Evolutionary conservation across 805 yeast species (phyloP), one percentile per base, ranked within the genome.

Genomic region (Komagataella populi): DNA sequence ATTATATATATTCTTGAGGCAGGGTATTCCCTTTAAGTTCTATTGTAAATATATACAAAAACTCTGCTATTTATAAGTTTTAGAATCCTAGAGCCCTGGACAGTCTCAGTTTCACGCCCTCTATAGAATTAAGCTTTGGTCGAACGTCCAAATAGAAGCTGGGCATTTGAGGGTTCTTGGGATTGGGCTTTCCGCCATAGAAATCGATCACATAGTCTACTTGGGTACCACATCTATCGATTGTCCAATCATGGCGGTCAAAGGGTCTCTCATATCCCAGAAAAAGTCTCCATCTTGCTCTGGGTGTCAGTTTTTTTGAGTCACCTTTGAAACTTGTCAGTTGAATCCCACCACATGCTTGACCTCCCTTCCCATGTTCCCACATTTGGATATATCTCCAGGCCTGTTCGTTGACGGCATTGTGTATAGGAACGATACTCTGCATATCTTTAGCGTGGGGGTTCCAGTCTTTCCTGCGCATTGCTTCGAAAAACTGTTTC

Each of bases 161-260:
- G 6, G 81, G 80, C 58, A 72, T 63, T 0, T 74, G 73, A 49
- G 64, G 64, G 18, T 46, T 50, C 20, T 58, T 52, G 3, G 76
- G 72, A 52, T 70, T 69, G 6, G 80, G 72, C 50, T 74, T 76
- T 5, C 84, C 83, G 10, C 78, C 64, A 66, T 91, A 91, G 63
- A 89, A 91, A 65, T 91, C 99, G 60, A 91, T 91, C 47, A 91
- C 97, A 60, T 91, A 91, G 49, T 88, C 96, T 18, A 91, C 76
- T 49, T 77, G 74, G 20, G 70, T 75, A 3, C 98, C 98, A 65
- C 96, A 87, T 51, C 97, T 71, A 59, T 85, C 81, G 8, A 91
- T 76, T 6, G 76, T 72, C 99, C 99, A 91, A 66, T 91, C 99
- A 63, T 91, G 99, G 59, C 99, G 77, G 67, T 91, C 99, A 68